Conservation (phyloP, 2,329 filamentous ascomycete genomes). For the Venturiaceae sp. region DNA sequence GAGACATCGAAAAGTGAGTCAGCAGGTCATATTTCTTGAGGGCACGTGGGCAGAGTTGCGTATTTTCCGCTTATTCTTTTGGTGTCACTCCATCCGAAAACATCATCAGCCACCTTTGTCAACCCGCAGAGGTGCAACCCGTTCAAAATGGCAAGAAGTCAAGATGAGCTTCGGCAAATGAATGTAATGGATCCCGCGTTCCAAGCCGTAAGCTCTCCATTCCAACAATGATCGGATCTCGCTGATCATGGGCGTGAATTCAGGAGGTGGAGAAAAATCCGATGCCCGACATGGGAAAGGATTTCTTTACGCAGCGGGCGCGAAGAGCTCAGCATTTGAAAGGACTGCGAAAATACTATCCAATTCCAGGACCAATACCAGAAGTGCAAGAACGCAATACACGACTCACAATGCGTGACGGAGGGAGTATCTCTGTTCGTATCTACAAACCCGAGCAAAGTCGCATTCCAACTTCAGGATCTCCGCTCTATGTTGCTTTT, state of each 20-base stretch:
- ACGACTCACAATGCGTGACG: conserved; percentile 13
- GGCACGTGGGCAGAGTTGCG: too few species aligned
- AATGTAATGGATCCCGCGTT: not conserved
- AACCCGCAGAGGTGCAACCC: not conserved
- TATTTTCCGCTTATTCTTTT: too few species aligned
- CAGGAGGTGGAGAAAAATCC: conserved; percentile 4
- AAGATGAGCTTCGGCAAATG: not conserved
- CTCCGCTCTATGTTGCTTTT: conserved; percentile 21
- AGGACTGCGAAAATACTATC: conserved; percentile 19
- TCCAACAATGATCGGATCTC: not conserved
- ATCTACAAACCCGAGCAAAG: conserved; percentile 7
- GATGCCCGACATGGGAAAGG: conserved; percentile 8
- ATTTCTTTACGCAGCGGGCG: conserved; percentile 15
- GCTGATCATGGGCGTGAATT: not conserved
- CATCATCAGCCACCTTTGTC: not conserved
- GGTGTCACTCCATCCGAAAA: not conserved
- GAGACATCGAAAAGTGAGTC: too few species aligned
- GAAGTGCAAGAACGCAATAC: conserved; percentile 19
- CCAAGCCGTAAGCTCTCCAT: not conserved
- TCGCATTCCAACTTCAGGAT: conserved; percentile 12
- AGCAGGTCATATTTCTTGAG: too few species aligned
- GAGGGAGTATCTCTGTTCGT: not conserved
- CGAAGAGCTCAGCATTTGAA: conserved; percentile 19
- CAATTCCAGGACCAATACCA: conserved; percentile 21
- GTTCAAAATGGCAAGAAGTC: not conserved